Evolutionary conservation across 2,329 filamentous ascomycete species (phyloP), one percentile per base, ranked within the genome.

Genomic region (Cordyceps javanica): DNA sequence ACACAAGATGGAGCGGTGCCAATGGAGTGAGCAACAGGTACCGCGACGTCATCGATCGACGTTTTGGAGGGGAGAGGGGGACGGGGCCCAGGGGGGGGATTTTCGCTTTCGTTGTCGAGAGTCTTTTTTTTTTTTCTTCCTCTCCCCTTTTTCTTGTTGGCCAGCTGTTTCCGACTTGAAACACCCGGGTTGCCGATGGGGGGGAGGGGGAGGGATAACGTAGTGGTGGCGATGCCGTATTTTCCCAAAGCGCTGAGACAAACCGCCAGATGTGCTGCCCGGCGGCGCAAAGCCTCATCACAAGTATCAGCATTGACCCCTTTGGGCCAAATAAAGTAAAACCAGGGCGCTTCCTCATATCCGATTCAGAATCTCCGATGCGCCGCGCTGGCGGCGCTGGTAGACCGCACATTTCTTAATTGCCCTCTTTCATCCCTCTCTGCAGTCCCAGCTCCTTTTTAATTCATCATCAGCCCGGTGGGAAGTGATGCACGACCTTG

Each of bases 21-120:
- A 42, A n/a, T 34, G 19, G n/a, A n/a, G n/a, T n/a, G n/a, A n/a
- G n/a, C n/a, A 34, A 30, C 46, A 39, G 30, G 30, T 14, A 25
- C 14, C 28, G 10, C 41, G 39, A 55, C 53, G 53, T 56, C 53
- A 56, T 56, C 53, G 53, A 56, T 56, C 53, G 44, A 44, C 53
- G 14, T 41, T 25, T 5, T 3, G n/a, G 38, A 19, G 11, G 28
- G 38, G 49, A 6, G 7, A n/a, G 19, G 16, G 26, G n/a, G 30
- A 11, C 6, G 6, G 6, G 30, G 6, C 30, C 11, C 11, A 19
- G 39, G 23, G 9, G 19, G 8, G 9, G 21, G 39, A 25, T 9
- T 42, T 19, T 32, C 32, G n/a, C 23, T 42, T n/a, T 21, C 11
- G 14, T 19, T 30, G 19, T 34, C 23, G 30, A 16, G 30, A n/a